These are phyloP conservation scores for Punica granatum DNA, from an alignment of 345 rosid genomes.

Conservation along the genomic window DNA sequence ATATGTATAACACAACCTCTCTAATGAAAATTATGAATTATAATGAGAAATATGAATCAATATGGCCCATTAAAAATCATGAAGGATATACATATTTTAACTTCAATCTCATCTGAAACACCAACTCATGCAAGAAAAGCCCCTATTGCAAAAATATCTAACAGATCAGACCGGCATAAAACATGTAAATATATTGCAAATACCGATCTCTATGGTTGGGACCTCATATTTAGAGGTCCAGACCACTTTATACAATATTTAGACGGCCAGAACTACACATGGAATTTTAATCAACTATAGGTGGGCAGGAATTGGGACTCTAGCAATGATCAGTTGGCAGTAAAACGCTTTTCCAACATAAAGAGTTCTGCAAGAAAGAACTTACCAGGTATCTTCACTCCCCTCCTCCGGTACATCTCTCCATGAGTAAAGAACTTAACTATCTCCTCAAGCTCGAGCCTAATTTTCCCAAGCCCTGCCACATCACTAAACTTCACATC, in stretches of 20 bases:
- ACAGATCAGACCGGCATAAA: background rate
- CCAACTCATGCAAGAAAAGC: background rate
- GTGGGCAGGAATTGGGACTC: constrained; percentile 7
- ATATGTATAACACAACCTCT: background rate
- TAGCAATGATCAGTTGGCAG: background rate
- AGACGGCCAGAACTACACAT: background rate
- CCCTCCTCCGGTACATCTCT: constrained; percentile 90
- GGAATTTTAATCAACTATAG: background rate
- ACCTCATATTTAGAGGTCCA: background rate
- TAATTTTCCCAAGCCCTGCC: constrained; percentile 92
- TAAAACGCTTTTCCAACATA: background rate
- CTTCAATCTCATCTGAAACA: background rate
- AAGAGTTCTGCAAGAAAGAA: background rate
- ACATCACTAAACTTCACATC: constrained; percentile 88
- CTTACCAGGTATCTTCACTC: constrained; percentile 85
- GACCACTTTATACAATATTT: background rate
- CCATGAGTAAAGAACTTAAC: constrained; percentile 96
- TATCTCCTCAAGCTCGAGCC: constrained; percentile 92
- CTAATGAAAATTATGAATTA: background rate
- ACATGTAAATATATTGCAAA: background rate
- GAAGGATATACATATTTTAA: background rate
- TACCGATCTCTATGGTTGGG: background rate
- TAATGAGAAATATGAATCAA: background rate
- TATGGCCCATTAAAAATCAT: background rate
- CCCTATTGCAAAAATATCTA: background rate